Evolutionary conservation across 2,329 filamentous ascomycete genomes (phyloP).

Genomic region (Neonectria punicea): DNA sequence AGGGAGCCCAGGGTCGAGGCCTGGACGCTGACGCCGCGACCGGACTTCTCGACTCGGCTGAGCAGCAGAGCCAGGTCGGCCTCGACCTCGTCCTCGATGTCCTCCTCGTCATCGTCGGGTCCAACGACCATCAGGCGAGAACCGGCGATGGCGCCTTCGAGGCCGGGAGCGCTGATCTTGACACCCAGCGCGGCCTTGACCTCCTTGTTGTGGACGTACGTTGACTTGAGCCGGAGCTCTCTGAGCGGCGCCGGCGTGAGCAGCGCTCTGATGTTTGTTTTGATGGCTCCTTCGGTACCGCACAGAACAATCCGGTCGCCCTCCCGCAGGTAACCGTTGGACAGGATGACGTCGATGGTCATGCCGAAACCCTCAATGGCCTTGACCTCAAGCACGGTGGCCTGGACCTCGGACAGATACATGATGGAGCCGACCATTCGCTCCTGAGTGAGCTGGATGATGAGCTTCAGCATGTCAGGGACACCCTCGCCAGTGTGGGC

Average conservation of each 20-base stretch:
- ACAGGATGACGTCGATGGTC: slow-evolving; percentile 96
- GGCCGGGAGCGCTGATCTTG: slow-evolving; percentile 96
- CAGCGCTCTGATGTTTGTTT: slow-evolving; percentile 93
- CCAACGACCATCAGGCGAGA: slow-evolving; percentile 95
- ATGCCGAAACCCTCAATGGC: slow-evolving; percentile 98
- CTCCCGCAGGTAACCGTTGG: slow-evolving; percentile 93
- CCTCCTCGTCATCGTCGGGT: slow-evolving; percentile 94
- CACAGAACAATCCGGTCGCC: slow-evolving; percentile 95
- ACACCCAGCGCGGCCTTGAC: slow-evolving; percentile 98
- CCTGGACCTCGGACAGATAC: slow-evolving; percentile 98
- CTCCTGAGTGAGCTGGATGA: slow-evolving; percentile 92
- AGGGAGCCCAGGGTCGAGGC: slow-evolving; percentile 97
- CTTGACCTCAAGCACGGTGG: slow-evolving; percentile 98
- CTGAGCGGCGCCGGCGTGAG: slow-evolving; percentile 93
- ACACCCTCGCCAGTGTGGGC: slow-evolving; percentile 99
- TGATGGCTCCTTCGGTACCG: slow-evolving; percentile 95
- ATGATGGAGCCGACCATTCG: slow-evolving; percentile 97
- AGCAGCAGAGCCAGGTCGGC: slow-evolving; percentile 91
- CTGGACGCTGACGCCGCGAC: slow-evolving; percentile 95
- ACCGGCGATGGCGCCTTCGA: slow-evolving; percentile 95
- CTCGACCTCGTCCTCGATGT: slow-evolving; percentile 96
- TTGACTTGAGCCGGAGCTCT: slow-evolving; percentile 93
- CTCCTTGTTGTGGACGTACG: slow-evolving; percentile 99
- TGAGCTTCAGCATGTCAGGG: slow-evolving; percentile 97
- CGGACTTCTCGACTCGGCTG: slow-evolving; percentile 89